Evolutionary conservation across 805 yeast genomes (phyloP), one percentile per base, ranked within the genome.

Genomic region (Schwanniomyces sp.): DNA sequence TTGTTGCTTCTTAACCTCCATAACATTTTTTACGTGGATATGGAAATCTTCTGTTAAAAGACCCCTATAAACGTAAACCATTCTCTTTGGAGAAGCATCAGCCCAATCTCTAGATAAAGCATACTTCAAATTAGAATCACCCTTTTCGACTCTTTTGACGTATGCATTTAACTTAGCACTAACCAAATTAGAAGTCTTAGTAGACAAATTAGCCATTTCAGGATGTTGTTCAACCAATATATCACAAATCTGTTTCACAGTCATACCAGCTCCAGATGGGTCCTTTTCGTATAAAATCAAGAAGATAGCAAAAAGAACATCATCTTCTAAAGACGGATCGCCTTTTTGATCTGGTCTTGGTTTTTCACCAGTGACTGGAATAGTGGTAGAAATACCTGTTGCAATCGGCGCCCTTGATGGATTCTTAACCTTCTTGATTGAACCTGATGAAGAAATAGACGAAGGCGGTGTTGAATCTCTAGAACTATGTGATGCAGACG

Each of bases 31-130:
- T 7, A 88, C 92, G 60, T 84, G 88, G 34, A 82, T 67, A 56
- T 84, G 85, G 66, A 85, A 88, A 61, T 87, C 91, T n/a, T 81
- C 76, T 27, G 92, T 80, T 51, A 88, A 72, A 26, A 86, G 69
- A 34, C 95, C 96, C 58, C 94, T 81, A 64, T 88, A 88, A 43
- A 86, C 91, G 59, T 88, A 88, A 25, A 88, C 91, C 96, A 88
- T 88, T 72, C 96, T 77, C 59, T 88, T 85, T 44, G 96, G 96
- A 2, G 90, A 83, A 14, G 92, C 90, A 64, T 87, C 92, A 3
- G 95, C 92, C 96, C 96, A 88, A 64, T 88, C 94, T 68, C 96
- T 80, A 0, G 90, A 84, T 38, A 88, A 69, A 16, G 92, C 89
- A 64, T 88, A 88, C 48, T 79, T 78, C 57, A 88, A 74, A 38